phyloP scores from a whole-genome alignment of 352 stramenopile genomes.

The Phytophthora cactorum region DNA sequence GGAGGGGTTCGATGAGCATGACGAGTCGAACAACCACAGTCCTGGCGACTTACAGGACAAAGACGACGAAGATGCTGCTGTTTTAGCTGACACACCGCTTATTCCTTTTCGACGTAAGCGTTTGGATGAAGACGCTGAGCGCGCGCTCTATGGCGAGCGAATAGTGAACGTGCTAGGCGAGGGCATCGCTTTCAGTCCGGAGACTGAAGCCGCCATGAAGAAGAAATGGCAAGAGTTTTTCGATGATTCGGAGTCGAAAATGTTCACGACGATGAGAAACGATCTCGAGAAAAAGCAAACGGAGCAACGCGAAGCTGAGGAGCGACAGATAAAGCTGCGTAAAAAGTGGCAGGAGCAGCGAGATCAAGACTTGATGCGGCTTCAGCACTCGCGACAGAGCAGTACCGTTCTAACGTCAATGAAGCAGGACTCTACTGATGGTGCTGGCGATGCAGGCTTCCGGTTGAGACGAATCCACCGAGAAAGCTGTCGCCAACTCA shows the following conservation, averaged over 20 bases:
- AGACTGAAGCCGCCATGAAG: constrained; percentile 55
- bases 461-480: constrained; percentile 52
- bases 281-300: constrained; percentile 51
- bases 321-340: constrained; percentile 57
- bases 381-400: constrained; percentile 38
- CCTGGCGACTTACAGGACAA: constrained; percentile 16
- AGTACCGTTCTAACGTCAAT: constrained; percentile 13
- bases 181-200: constrained; percentile 55
- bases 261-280: constrained; percentile 62
- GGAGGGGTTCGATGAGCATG: constrained; percentile 12
- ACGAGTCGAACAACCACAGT: constrained; percentile 1
- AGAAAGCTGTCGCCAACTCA: constrained; percentile 59
- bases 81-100: not conserved
- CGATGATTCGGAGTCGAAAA: constrained; percentile 48
- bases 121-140: constrained; percentile 45
- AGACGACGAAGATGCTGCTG: constrained; percentile 2
- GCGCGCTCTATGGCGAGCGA: constrained; percentile 50
- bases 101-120: constrained; percentile 8
- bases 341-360: constrained; percentile 74
- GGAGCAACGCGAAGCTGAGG: constrained; percentile 50
- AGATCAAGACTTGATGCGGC: constrained; percentile 47
- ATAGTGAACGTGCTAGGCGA: constrained; percentile 42
- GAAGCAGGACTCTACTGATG: constrained; percentile 2
- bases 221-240: constrained; percentile 74
- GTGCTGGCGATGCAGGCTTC: constrained; percentile 42